Percentiles rank a stretch among this genome's conserved stretches.
phyloP scores from a whole-genome alignment of 139 green algal genomes.

The Helicosporidium sp. region DNA sequence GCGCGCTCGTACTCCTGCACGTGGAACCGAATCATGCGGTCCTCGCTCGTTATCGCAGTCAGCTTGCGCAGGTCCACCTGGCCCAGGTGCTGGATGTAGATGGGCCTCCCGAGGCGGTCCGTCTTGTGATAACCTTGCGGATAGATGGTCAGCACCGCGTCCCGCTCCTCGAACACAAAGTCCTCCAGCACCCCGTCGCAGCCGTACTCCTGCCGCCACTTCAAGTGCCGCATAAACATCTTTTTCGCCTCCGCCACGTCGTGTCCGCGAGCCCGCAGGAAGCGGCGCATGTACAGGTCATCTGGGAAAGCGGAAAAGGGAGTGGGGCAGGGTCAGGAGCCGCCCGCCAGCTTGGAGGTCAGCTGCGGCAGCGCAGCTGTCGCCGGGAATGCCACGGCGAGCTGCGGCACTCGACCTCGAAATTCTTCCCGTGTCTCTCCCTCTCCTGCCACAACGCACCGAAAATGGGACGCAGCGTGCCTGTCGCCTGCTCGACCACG shows the following conservation, averaged over 20 bases:
- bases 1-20: constrained; percentile 77
- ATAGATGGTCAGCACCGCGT: constrained; percentile 72
- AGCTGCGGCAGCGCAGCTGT: not conserved
- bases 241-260: constrained; percentile 24
- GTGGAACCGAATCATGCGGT: constrained; percentile 76
- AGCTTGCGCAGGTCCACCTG: constrained; percentile 52
- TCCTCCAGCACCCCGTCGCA: constrained; percentile 51
- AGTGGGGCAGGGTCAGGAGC: not conserved
- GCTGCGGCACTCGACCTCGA: too few relatives aligned
- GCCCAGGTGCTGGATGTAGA: constrained; percentile 75
- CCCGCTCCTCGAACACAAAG: constrained; percentile 70
- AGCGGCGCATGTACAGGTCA: constrained; percentile 26
- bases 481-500: constrained; percentile 1
- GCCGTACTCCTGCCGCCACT: constrained; percentile 31
- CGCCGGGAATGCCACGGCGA: too few relatives aligned
- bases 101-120: constrained; percentile 52
- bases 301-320: constrained; percentile 3
- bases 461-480: constrained; percentile 4
- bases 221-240: constrained; percentile 28
- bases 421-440: too few relatives aligned
- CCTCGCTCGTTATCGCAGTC: constrained; percentile 52
- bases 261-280: constrained; percentile 35
- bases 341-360: not conserved
- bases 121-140: constrained; percentile 63
- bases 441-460: too few relatives aligned